Conservation (phyloP, 208 protist genomes). For the Herpetomonas muscarum region DNA sequence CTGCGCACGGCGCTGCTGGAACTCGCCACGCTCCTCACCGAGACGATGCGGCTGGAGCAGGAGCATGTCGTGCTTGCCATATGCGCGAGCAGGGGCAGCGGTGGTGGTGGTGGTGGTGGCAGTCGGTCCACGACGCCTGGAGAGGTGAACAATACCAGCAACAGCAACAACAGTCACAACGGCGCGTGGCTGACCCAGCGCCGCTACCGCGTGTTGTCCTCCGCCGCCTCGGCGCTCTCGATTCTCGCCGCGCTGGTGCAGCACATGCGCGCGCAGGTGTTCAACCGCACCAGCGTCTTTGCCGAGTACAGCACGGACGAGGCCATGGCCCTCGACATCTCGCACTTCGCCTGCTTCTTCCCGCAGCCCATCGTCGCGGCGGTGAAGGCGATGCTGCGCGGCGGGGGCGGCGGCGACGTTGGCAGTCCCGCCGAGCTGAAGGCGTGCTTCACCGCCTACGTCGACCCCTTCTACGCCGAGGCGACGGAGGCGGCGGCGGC, state of each 20-base stretch:
- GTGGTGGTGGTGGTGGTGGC: not conserved
- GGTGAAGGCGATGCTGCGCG: constrained; percentile 17
- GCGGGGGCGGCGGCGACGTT: constrained; percentile 1
- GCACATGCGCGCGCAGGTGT: constrained; percentile 65
- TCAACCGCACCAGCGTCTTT: constrained; percentile 58
- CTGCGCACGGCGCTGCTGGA: constrained; percentile 60
- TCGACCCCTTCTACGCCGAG: constrained; percentile 16
- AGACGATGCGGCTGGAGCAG: constrained; percentile 1
- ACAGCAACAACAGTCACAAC: not conserved
- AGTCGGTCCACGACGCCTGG: not conserved
- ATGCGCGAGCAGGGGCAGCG: not conserved
- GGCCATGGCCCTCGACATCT: constrained; percentile 24
- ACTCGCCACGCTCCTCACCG: constrained; percentile 39
- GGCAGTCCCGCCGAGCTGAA: not conserved
- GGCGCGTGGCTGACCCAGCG: constrained; percentile 1
- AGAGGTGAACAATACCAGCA: not conserved
- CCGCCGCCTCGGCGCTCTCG: constrained; percentile 38
- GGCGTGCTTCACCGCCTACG: constrained; percentile 9
- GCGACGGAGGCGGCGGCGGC: not conserved
- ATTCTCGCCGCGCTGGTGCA: constrained; percentile 53
- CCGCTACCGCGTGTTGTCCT: constrained; percentile 16
- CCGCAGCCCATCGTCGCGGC: constrained; percentile 30
- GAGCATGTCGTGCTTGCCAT: too few relatives aligned
- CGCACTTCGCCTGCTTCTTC: constrained; percentile 18
- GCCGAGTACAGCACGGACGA: constrained; percentile 59